Percentiles rank a stretch among this genome's conserved stretches.
Conservation (phyloP, 1,284 basidiomycete species). For the Pseudozyma sp. region DNA sequence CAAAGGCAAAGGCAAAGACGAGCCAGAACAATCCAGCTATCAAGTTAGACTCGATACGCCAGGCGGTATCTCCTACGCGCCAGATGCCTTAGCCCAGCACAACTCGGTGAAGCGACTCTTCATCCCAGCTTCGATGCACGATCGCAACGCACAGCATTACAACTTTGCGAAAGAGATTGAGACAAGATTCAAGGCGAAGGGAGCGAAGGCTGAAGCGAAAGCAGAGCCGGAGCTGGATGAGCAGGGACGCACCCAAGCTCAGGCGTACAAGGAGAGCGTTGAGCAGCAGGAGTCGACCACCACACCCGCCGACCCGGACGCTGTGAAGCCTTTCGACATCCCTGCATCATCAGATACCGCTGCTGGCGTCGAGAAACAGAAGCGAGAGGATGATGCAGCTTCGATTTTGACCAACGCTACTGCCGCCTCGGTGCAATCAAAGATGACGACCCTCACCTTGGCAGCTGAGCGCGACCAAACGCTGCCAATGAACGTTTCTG, state of each 20-base stretch:
- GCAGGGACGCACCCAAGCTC: slow-evolving; percentile 27
- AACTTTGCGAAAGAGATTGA: slow-evolving; percentile 55
- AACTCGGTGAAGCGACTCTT: slow-evolving; percentile 62
- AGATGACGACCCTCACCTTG: slow-evolving; percentile 39
- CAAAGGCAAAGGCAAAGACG: slow-evolving; percentile 11
- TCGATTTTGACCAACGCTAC: slow-evolving; percentile 41
- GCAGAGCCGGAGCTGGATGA: slow-evolving; percentile 20
- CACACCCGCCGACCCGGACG: background rate
- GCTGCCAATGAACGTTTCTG: slow-evolving; percentile 33
- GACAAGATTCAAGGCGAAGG: slow-evolving; percentile 1
- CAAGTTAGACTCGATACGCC: slow-evolving; percentile 65
- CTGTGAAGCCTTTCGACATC: slow-evolving; percentile 22
- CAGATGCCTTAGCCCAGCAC: slow-evolving; percentile 57
- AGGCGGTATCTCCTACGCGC: slow-evolving; percentile 63
- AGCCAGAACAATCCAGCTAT: slow-evolving; percentile 22
- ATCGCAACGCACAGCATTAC: slow-evolving; percentile 32
- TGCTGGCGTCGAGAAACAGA: background rate
- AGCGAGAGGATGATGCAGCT: slow-evolving; percentile 17
- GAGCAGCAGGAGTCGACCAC: slow-evolving; percentile 7
- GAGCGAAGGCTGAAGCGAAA: background rate
- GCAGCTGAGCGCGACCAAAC: slow-evolving; percentile 23
- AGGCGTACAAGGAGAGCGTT: slow-evolving; percentile 44
- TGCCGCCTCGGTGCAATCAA: slow-evolving; percentile 26
- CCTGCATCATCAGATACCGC: background rate
- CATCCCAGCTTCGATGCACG: slow-evolving; percentile 41